Evolutionary conservation across 495 filamentous ascomycete species (phyloP), one percentile per base, ranked within the genome.

Genomic region (Penicillium canariense): DNA sequence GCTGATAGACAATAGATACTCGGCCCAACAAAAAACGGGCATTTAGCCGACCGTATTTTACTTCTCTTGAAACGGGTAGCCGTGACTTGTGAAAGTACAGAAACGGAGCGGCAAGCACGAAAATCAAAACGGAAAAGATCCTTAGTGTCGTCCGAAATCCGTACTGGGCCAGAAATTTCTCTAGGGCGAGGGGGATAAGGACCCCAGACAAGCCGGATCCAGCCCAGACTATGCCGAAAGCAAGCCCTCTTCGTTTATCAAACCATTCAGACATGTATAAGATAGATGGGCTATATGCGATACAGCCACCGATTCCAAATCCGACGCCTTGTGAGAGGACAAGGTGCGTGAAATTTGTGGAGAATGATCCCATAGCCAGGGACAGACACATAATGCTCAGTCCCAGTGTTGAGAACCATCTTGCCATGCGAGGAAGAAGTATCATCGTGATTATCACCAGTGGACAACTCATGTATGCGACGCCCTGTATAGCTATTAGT

Each of bases 31-130:
- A 28, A 54, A 85, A 86, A 15, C 58, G 62, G 30, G 77, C 60
- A 58, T 67, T 59, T 48, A 67, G 20, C 30, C 59, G 59, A 18
- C 53, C 31, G 38, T 55, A 32, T 38, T 46, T 18, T 6, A 57
- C 40, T 4, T 61, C 52, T 5, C 55, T 60, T 1, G 71, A 58
- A 9, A 75, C 43, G 9, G 83, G 82, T 1, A 82, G 55, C 0
- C 83, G 79, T 0, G 83, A 77, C 42, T 75, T 76, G 55, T 85
- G 70, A 48, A 79, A 84, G 48, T 77, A 77, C n/a, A 81, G 66
- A 10, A 87, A 68, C 3, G 84, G 83, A 5, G 74, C 73, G 0
- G 76, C 71, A 1, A 80, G 58, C 2, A 76, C 62, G 36, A 85
- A 73, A 0, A 77, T 58, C 1, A 72, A 56, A 26, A 76, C 51